Evolutionary conservation across 2,329 filamentous ascomycete genomes (phyloP), one percentile per base, ranked within the genome.

Genomic region (Madurella mycetomatis): DNA sequence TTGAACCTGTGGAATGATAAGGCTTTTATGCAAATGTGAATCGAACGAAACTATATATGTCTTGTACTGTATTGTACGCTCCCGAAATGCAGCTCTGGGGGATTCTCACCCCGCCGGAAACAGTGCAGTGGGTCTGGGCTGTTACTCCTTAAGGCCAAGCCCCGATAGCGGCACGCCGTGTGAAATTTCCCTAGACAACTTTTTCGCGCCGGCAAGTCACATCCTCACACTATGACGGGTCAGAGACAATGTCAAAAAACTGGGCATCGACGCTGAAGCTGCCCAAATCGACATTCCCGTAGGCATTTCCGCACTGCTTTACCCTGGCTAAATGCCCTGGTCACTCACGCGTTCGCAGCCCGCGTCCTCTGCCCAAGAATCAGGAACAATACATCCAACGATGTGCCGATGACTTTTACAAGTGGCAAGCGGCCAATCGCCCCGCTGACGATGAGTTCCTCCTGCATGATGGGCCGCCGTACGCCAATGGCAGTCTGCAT

Each of bases 401-500:
- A 81, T 94, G 87, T 72, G 86, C 90, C 71, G 89, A 96, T 74
- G 86, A 92, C 49, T 80, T 96, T 13, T 99, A 97, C 74, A 75
- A 82, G 66, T 96, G 92, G 92, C 94, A 99, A 76, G 77, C 78
- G 58, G 69, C 71, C 53, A 73, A 77, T 56, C 73, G 83, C 59
- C 74, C 81, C 2, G 70, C 69, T 32, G 72, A 81, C 37, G 72
- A 82, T 42, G 76, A 79, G 0, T 99, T 97, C 61, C 76, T 91
- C 1, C 77, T 99, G 9, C 94, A 97, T 67, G 94, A 99, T 83
- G 94, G 94, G 0, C 94, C 94, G 0, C 94, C 94, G 0, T 99
- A 97, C 69, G 94, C 94, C 60, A 99, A 99, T 73, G 94, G 94
- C 13, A 82, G 81, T 43, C 80, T 99, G 9, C 94, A 99, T 67